A percentile compares a stretch with the other conserved stretches of the same genome.
Conservation (phyloP, 495 filamentous ascomycete species). For the Parmelia sp. region DNA sequence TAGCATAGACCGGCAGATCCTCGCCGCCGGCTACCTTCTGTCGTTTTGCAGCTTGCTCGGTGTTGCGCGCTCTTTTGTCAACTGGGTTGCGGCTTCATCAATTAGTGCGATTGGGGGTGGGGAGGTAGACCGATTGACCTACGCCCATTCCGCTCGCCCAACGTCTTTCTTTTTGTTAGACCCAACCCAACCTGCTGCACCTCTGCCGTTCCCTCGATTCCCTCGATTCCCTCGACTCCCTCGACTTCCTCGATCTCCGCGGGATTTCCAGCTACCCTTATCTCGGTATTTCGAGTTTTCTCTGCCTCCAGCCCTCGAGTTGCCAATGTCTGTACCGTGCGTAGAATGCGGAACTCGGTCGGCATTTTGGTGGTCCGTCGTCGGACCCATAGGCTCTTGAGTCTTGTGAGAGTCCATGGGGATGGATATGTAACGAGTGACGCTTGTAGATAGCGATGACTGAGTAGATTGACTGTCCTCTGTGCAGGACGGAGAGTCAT, state of each 20-base stretch:
- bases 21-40: constrained; percentile 45
- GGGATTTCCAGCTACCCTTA: constrained; percentile 12
- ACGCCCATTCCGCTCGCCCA: constrained; percentile 62
- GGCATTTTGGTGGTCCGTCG: not conserved
- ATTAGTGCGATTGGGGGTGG: constrained; percentile 43
- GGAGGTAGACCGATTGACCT: constrained; percentile 28
- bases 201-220: constrained; percentile 21
- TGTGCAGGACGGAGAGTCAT: not conserved
- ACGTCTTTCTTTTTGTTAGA: constrained; percentile 57
- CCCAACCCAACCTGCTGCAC: constrained; percentile 33
- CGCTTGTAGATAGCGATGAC: not conserved
- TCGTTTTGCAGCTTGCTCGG: constrained; percentile 53
- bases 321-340: not conserved
- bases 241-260: not conserved
- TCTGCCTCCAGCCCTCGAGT: not conserved
- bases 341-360: not conserved
- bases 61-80: constrained; percentile 61
- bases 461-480: not conserved
- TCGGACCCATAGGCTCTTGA: not conserved
- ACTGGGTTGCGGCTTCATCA: constrained; percentile 52
- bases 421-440: not conserved
- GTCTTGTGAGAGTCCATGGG: not conserved
- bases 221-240: constrained; percentile 19
- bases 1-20: constrained; percentile 42
- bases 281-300: not conserved